These are phyloP conservation scores for Termitomyces sp. DNA, from an alignment of 768 basidiomycete species.

Conservation along the genomic window DNA sequence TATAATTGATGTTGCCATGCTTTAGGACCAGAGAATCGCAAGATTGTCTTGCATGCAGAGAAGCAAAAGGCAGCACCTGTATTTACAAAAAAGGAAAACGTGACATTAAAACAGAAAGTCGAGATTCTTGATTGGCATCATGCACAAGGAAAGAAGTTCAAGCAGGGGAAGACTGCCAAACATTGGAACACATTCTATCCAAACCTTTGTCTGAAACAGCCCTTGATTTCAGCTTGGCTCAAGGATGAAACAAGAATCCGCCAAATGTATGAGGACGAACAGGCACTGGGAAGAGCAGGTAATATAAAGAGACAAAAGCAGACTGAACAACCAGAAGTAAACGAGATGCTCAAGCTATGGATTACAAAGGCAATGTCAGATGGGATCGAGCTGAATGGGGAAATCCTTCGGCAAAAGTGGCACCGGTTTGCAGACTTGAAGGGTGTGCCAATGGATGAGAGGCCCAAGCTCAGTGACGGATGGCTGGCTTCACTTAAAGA, in stretches of 20 bases:
- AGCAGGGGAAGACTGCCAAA: too few relatives aligned
- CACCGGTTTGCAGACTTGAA: constrained; percentile 26
- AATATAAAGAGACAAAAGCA: constrained; percentile 3
- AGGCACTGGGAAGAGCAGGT: neutral
- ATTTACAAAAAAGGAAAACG: too few relatives aligned
- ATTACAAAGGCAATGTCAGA: constrained; percentile 18
- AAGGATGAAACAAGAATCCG: neutral
- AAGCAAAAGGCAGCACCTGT: too few relatives aligned
- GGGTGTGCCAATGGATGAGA: constrained; percentile 23
- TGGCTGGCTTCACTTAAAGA: constrained; percentile 27
- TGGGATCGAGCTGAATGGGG: constrained; percentile 32
- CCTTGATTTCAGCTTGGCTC: constrained; percentile 3
- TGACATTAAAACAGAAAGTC: too few relatives aligned
- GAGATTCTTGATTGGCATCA: too few relatives aligned
- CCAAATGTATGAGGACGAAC: neutral
- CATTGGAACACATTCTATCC: too few relatives aligned
- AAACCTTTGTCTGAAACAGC: constrained; percentile 8
- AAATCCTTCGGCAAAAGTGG: too few relatives aligned
- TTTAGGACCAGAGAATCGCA: too few relatives aligned
- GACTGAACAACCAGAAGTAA: too few relatives aligned
- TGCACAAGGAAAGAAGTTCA: too few relatives aligned
- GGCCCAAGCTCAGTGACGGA: constrained; percentile 28
- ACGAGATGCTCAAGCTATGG: constrained; percentile 11
- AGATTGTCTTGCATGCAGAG: too few relatives aligned
- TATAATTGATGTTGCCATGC: too few relatives aligned